Evolutionary conservation across 768 basidiomycete genomes (phyloP).

Genomic region (Tricholomella constricta): DNA sequence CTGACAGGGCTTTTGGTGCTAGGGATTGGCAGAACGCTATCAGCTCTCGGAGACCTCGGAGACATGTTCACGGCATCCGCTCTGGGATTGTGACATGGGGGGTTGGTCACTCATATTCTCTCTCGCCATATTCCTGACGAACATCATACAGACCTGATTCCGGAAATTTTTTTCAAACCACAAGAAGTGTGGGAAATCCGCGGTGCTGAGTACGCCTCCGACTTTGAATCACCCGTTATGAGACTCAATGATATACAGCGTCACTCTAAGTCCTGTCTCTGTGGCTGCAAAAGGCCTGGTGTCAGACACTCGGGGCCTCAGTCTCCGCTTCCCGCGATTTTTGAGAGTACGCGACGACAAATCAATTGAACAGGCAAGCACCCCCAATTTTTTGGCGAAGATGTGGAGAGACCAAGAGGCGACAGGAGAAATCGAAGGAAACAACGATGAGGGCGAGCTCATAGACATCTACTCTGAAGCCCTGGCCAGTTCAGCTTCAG

Average conservation of each 20-base stretch:
- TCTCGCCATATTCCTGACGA: not conserved
- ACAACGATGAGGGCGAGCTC: conserved; percentile 61
- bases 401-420: conserved; percentile 69
- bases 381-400: conserved; percentile 64
- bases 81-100: conserved; percentile 66
- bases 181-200: conserved; percentile 89
- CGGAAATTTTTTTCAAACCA: conserved; percentile 71
- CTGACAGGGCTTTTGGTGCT: conserved; percentile 38
- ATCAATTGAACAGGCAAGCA: conserved; percentile 68
- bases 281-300: conserved; percentile 70
- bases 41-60: conserved; percentile 49
- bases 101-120: conserved; percentile 41
- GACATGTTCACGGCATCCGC: conserved; percentile 50
- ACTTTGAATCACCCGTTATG: not conserved
- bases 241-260: conserved; percentile 37
- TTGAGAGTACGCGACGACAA: conserved; percentile 77
- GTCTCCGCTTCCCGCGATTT: conserved; percentile 88
- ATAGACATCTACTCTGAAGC: conserved; percentile 45
- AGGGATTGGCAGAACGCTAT: conserved; percentile 61
- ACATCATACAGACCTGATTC: conserved; percentile 52
- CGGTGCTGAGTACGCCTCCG: conserved; percentile 61
- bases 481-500: conserved; percentile 30
- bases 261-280: conserved; percentile 86
- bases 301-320: conserved; percentile 61
- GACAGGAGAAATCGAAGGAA: conserved; percentile 30